These are phyloP conservation scores for Glycine soja DNA, from an alignment of 306 rosid species.

Conservation along the genomic window DNA sequence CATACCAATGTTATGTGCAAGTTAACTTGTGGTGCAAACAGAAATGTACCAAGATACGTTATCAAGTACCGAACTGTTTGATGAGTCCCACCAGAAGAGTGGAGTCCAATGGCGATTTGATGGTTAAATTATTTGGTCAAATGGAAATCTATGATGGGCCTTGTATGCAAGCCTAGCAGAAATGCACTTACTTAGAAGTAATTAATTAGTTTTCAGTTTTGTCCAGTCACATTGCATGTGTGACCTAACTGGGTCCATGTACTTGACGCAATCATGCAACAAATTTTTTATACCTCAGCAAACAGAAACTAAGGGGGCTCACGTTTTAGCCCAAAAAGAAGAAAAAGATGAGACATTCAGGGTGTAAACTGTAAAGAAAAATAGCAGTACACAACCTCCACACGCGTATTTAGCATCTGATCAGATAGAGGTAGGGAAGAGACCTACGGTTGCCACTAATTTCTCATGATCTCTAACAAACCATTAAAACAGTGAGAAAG, in stretches of 20 bases:
- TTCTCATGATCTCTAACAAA: background rate
- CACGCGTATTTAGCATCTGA: slow-evolving; percentile 43
- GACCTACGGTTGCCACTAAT: background rate
- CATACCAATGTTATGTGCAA: too few species aligned
- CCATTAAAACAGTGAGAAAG: background rate
- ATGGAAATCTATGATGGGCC: slow-evolving; percentile 27
- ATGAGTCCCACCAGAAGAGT: slow-evolving; percentile 11
- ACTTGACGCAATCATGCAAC: slow-evolving; percentile 47
- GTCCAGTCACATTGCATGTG: slow-evolving; percentile 47
- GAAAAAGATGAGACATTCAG: slow-evolving; percentile 30
- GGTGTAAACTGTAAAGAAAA: slow-evolving; percentile 20
- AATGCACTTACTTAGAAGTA: slow-evolving; percentile 44
- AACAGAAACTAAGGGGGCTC: slow-evolving; percentile 32
- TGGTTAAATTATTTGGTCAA: slow-evolving; percentile 46
- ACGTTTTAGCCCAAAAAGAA: slow-evolving; percentile 37
- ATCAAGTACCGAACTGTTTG: background rate
- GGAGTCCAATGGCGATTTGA: slow-evolving; percentile 9
- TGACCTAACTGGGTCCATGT: slow-evolving; percentile 54
- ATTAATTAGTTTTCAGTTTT: slow-evolving; percentile 42
- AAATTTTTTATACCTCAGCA: slow-evolving; percentile 46
- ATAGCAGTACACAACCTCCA: background rate
- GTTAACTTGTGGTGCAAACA: background rate
- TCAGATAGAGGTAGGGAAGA: background rate
- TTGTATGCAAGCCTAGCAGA: slow-evolving; percentile 39
- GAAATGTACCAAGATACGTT: background rate